phyloP scores from a whole-genome alignment of 345 rosid species.

The Aquilaria sinensis region DNA sequence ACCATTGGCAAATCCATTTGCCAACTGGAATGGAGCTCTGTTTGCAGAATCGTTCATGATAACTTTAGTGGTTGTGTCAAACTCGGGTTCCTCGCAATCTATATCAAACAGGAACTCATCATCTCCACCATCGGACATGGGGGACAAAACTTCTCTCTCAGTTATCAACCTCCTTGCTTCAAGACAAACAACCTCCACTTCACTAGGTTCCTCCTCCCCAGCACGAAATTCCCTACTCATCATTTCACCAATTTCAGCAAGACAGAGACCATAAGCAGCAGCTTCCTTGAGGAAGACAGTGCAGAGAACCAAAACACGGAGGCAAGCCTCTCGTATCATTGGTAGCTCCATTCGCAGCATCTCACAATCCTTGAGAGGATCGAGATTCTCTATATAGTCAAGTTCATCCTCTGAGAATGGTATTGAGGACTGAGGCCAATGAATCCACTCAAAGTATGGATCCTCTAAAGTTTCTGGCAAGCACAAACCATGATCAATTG shows the following conservation, averaged over 20 bases:
- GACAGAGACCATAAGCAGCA: slow-evolving; percentile 69
- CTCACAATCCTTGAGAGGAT: slow-evolving; percentile 65
- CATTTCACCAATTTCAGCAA: slow-evolving; percentile 99
- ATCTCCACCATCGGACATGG: slow-evolving; percentile 49
- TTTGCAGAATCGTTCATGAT: slow-evolving; percentile 38
- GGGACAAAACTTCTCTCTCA: slow-evolving; percentile 57
- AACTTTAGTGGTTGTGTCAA: slow-evolving; percentile 33
- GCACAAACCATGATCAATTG: slow-evolving; percentile 98
- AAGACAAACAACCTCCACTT: slow-evolving; percentile 82
- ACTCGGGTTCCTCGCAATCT: slow-evolving; percentile 61
- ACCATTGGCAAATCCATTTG: slow-evolving; percentile 39
- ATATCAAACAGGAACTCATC: slow-evolving; percentile 71
- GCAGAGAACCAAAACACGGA: slow-evolving; percentile 73
- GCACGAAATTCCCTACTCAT: slow-evolving; percentile 90
- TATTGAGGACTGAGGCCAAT: slow-evolving; percentile 99
- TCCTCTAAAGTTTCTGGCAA: slow-evolving; percentile 95
- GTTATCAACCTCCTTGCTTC: slow-evolving; percentile 71
- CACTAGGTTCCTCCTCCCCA: slow-evolving; percentile 97
- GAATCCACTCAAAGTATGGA: slow-evolving; percentile 99
- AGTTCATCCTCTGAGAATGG: slow-evolving; percentile 99
- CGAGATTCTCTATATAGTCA: slow-evolving; percentile 64
- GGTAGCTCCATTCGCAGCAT: slow-evolving; percentile 86
- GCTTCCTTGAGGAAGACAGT: slow-evolving; percentile 90
- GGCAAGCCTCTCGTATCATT: slow-evolving; percentile 92
- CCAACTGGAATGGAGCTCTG: slow-evolving; percentile 38